Evolutionary conservation across 106 monocot genomes (phyloP).

Genomic region (Chionographis japonica): DNA sequence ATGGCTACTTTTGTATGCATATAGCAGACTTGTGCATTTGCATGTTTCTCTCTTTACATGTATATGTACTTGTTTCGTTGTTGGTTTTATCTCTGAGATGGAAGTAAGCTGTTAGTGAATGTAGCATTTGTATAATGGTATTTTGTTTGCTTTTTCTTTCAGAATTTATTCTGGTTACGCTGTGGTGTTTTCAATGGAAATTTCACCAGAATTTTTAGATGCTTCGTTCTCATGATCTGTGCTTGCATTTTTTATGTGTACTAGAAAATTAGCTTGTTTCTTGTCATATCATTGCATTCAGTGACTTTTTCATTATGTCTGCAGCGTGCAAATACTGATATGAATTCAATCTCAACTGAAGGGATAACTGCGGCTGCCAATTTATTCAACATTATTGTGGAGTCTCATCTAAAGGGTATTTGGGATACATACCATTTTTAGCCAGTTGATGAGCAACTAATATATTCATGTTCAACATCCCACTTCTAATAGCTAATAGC

Average conservation of each 20-base stretch:
- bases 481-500: background rate
- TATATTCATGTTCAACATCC: background rate
- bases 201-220: too few relatives aligned
- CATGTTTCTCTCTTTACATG: background rate
- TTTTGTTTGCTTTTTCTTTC: too few relatives aligned
- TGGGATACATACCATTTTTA: background rate
- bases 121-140: too few relatives aligned
- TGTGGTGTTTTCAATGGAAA: too few relatives aligned
- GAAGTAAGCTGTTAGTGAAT: too few relatives aligned
- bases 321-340: slow-evolving; percentile 52
- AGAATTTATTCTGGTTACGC: too few relatives aligned
- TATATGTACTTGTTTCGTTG: too few relatives aligned
- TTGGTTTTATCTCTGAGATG: too few relatives aligned
- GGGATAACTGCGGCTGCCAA: slow-evolving; percentile 50
- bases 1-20: background rate
- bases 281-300: background rate
- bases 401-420: slow-evolving; percentile 72
- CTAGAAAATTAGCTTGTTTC: background rate
- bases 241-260: too few relatives aligned
- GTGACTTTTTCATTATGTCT: slow-evolving; percentile 5
- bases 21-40: background rate
- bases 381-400: slow-evolving; percentile 63
- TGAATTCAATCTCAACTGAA: slow-evolving; percentile 50
- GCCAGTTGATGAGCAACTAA: background rate
- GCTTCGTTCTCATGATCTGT: too few relatives aligned